Evolutionary conservation across 2,329 filamentous ascomycete species (phyloP), one percentile per base, ranked within the genome.

Genomic region (Xylaria sp.): DNA sequence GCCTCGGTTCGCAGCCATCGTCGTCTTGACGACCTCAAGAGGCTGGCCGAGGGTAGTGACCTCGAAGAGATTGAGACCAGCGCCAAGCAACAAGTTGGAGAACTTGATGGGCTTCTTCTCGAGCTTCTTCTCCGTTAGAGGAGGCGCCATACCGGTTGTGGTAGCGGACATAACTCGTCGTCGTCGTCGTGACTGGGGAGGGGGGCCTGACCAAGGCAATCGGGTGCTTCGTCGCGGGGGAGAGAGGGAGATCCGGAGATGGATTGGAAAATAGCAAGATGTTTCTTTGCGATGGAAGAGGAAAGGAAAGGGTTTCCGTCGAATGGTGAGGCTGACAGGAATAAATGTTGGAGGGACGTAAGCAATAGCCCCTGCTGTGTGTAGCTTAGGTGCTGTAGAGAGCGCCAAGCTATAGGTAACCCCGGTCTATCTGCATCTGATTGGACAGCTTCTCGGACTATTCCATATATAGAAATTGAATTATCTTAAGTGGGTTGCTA

Each of bases 71-170:
- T 97, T 97, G 84, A 97, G 88, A 75, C 94, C 93, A 79, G 93
- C 92, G 78, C 94, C 94, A 77, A 97, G 89, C 78, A 99, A 86
- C 88, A 99, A 83, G 85, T 99, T 99, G 86, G 94, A 97, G 88
- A 98, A 98, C 89, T 97, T 98, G 89, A 99, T 89, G 73, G 96
- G 96, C 89, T 98, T 98, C 92, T 98, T 98, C 91, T 97, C 94
- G 80, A 96, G 85, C 81, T 81, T 83, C 71, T 81, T 78, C 64
- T 79, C 77, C 72, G 81, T 81, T 75, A 80, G 77, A 71, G 81
- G 74, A 79, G 80, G 84, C 81, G 79, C 83, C 79, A 78, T 76
- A 80, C 81, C 81, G 74, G 86, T 82, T 76, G 86, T 79, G 76
- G 83, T 80, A 77, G 86, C 83, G 81, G 88, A 88, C 88, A 92